Evolutionary conservation across 1,284 basidiomycete species (phyloP).

Genomic region (Cystobasidiaceae sp.): DNA sequence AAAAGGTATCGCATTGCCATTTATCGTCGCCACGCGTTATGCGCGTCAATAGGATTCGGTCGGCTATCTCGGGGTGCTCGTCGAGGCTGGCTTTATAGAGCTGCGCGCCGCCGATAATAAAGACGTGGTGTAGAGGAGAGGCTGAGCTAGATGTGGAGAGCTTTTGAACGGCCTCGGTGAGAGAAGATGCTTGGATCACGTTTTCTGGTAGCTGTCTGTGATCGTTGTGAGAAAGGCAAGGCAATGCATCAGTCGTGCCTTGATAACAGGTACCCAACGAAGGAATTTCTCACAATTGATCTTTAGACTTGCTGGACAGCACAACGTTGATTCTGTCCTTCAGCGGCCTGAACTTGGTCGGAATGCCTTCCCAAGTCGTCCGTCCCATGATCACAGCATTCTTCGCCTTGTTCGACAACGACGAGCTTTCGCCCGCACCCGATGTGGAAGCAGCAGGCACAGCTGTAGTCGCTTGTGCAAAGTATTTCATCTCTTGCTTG

Average conservation of each 20-base stretch:
- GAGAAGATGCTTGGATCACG: constrained; percentile 12
- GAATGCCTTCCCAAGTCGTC: constrained; percentile 97
- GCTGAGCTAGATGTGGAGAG: background rate
- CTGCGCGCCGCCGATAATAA: constrained; percentile 85
- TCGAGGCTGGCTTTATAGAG: constrained; percentile 67
- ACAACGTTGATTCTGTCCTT: constrained; percentile 73
- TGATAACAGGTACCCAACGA: too few species aligned
- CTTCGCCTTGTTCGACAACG: constrained; percentile 49
- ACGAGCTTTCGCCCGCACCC: background rate
- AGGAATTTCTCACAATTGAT: constrained; percentile 63
- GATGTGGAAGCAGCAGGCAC: constrained; percentile 44
- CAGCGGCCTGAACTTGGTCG: constrained; percentile 78
- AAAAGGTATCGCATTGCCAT: constrained; percentile 69
- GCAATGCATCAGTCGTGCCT: too few species aligned
- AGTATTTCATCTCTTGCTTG: constrained; percentile 87
- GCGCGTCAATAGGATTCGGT: constrained; percentile 81
- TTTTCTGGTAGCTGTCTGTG: constrained; percentile 12
- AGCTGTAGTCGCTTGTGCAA: constrained; percentile 67
- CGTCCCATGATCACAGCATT: constrained; percentile 95
- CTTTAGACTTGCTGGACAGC: constrained; percentile 61
- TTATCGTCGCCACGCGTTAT: constrained; percentile 66
- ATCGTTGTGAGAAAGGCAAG: too few species aligned
- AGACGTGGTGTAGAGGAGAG: constrained; percentile 47
- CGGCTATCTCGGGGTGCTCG: constrained; percentile 43
- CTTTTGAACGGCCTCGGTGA: constrained; percentile 1